Percentiles rank a stretch among this genome's conserved stretches.
Conservation (phyloP, 1,284 basidiomycete genomes). For the Laetiporus sulphureus region DNA sequence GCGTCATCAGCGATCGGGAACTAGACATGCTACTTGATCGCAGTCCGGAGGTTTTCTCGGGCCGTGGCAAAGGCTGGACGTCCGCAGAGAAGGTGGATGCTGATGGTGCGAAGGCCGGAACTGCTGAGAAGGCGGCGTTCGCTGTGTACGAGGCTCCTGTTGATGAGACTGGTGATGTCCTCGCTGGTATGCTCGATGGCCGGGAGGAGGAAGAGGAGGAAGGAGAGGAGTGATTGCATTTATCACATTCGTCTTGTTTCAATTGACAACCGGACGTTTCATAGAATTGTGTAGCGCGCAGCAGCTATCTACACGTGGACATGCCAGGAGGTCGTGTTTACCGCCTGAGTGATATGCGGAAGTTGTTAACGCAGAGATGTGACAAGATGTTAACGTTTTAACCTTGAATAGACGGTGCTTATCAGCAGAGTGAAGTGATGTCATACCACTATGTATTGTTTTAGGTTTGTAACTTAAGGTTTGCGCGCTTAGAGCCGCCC, state of each 20-base stretch:
- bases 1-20: conserved; percentile 78
- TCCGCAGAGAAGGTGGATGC: conserved; percentile 27
- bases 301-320: too few relatives aligned
- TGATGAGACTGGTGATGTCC: conserved; percentile 64
- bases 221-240: background rate
- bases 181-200: conserved; percentile 70
- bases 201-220: conserved; percentile 38
- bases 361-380: too few relatives aligned
- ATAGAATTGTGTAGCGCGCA: too few relatives aligned
- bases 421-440: too few relatives aligned
- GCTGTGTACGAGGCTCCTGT: conserved; percentile 76
- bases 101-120: conserved; percentile 12
- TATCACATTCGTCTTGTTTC: background rate
- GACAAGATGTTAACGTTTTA: too few relatives aligned
- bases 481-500: too few relatives aligned
- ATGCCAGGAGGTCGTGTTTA: too few relatives aligned
- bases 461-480: too few relatives aligned
- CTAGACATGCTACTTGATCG: conserved; percentile 80
- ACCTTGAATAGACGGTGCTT: too few relatives aligned
- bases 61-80: conserved; percentile 78
- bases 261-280: too few relatives aligned
- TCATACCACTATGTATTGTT: too few relatives aligned
- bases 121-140: conserved; percentile 57
- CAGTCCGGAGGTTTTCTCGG: conserved; percentile 70
- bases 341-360: too few relatives aligned